Percentiles rank a stretch among this genome's conserved stretches.
Evolutionary conservation across 2,329 filamentous ascomycete species (phyloP).

Genomic region (Sporothrix pallida): DNA sequence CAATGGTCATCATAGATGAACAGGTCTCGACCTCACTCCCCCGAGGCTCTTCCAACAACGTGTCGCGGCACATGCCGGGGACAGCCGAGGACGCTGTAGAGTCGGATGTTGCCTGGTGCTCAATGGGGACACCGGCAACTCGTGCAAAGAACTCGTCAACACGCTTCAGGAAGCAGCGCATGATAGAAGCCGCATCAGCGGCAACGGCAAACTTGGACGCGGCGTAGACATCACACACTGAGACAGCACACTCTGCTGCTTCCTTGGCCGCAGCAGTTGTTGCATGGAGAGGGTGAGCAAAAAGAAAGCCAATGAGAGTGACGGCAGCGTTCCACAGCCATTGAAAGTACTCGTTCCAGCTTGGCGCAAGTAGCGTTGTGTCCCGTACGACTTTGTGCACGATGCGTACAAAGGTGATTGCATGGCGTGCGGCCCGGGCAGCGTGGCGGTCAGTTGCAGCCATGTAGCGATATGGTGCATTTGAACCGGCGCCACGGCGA

Average conservation of each 20-base stretch:
- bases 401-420: conserved; percentile 47
- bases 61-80: background rate
- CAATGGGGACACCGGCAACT: background rate
- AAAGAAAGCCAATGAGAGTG: conserved; percentile 49
- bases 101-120: background rate
- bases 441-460: conserved; percentile 43
- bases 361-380: conserved; percentile 44
- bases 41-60: background rate
- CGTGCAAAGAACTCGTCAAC: conserved; percentile 10
- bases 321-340: conserved; percentile 53
- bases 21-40: background rate
- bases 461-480: background rate
- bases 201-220: conserved; percentile 45
- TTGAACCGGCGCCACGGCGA: background rate
- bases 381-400: conserved; percentile 45
- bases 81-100: background rate
- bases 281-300: conserved; percentile 47
- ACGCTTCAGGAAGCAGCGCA: conserved; percentile 35
- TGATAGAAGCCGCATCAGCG: conserved; percentile 44
- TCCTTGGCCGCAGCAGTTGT: conserved; percentile 43
- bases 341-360: conserved; percentile 50
- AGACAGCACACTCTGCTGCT: conserved; percentile 46
- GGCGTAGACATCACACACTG: conserved; percentile 47
- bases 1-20: background rate
- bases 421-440: conserved; percentile 44